A percentile compares a stretch with the other conserved stretches of the same genome.
Evolutionary conservation across 805 yeast species (phyloP).

Genomic region (Scheffersomyces coipomensis): DNA sequence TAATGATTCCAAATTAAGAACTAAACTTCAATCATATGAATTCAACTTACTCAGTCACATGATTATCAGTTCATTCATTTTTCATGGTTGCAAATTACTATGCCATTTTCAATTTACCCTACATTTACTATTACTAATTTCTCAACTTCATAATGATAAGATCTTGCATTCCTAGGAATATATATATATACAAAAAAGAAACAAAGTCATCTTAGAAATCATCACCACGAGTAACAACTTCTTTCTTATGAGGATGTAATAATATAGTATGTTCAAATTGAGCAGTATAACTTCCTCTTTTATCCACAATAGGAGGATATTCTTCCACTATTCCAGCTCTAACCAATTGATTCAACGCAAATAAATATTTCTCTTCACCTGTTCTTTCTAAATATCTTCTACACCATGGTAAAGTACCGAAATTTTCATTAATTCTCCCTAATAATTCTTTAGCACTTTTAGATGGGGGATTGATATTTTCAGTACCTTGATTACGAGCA

Average conservation of each 20-base stretch:
- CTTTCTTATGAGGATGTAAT: constrained; percentile 87
- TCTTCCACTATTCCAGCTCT: constrained; percentile 87
- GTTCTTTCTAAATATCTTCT: constrained; percentile 88
- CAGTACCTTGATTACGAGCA: constrained; percentile 56
- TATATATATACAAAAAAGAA: background rate
- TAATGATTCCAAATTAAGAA: no score
- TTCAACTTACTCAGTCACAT: no score
- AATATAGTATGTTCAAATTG: constrained; percentile 94
- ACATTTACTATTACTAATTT: no score
- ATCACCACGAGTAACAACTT: constrained; percentile 92
- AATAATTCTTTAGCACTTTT: constrained; percentile 71
- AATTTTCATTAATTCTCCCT: constrained; percentile 69
- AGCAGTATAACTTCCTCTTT: constrained; percentile 86
- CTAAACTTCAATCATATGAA: no score
- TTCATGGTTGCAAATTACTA: no score
- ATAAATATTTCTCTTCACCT: constrained; percentile 88
- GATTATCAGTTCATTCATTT: no score
- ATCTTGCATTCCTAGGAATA: no score
- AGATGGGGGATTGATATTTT: constrained; percentile 43
- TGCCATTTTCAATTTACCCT: no score
- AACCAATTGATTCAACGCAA: constrained; percentile 83
- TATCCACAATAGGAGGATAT: constrained; percentile 89
- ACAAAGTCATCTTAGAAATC: constrained; percentile 55
- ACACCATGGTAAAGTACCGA: constrained; percentile 96
- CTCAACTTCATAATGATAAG: no score